Evolutionary conservation across 1,139 yeast genomes (phyloP).

Genomic region (Scheffersomyces quercinus): DNA sequence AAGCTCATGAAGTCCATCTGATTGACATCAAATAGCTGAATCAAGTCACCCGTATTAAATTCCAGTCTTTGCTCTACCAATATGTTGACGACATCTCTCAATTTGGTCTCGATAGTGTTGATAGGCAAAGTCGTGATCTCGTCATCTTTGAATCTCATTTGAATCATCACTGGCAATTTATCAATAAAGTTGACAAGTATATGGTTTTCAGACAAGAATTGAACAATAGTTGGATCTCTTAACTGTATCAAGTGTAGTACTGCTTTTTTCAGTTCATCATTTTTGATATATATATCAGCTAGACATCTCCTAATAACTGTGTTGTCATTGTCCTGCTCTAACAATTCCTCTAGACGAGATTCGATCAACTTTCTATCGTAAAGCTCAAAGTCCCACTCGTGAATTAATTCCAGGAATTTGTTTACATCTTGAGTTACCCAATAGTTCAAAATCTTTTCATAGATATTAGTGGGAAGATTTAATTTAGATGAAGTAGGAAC

Average conservation of each 20-base stretch:
- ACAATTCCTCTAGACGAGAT: constrained; percentile 45
- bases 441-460: constrained; percentile 52
- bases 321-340: constrained; percentile 23
- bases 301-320: constrained; percentile 46
- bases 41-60: constrained; percentile 51
- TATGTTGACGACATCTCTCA: constrained; percentile 51
- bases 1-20: constrained; percentile 57
- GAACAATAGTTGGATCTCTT: constrained; percentile 55
- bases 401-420: constrained; percentile 42
- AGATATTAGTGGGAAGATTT: constrained; percentile 37
- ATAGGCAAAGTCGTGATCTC: constrained; percentile 42
- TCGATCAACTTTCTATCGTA: constrained; percentile 52
- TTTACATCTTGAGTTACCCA: constrained; percentile 44
- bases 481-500: constrained; percentile 51
- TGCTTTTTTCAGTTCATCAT: constrained; percentile 63
- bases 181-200: constrained; percentile 52
- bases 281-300: constrained; percentile 56
- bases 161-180: constrained; percentile 54
- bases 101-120: constrained; percentile 35
- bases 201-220: constrained; percentile 62
- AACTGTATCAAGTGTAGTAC: constrained; percentile 60
- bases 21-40: constrained; percentile 45
- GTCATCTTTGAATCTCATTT: constrained; percentile 37
- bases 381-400: constrained; percentile 59
- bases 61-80: constrained; percentile 70